A percentile compares a stretch with the other conserved stretches of the same genome.
These are phyloP conservation scores for Cyathus striatus DNA, from an alignment of 768 basidiomycete genomes.

Conservation along the genomic window DNA sequence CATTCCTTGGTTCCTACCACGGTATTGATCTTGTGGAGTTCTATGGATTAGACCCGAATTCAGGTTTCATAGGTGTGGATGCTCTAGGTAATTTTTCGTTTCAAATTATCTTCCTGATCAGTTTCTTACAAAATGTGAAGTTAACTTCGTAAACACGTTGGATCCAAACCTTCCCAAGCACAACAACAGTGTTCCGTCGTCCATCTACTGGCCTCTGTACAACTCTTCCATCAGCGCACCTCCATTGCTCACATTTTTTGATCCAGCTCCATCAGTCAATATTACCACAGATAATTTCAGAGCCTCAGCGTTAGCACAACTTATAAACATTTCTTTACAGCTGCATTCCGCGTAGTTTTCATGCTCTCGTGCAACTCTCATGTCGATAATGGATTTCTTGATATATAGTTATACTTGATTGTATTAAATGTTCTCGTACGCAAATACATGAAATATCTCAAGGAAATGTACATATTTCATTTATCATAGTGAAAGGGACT, in stretches of 20 bases:
- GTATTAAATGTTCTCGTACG: no score
- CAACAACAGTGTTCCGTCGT: slow-evolving; percentile 4
- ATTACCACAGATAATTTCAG: slow-evolving; percentile 9
- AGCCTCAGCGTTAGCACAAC: no score
- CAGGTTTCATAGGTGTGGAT: neutral
- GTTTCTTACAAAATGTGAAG: neutral
- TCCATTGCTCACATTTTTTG: slow-evolving; percentile 10
- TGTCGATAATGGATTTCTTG: no score
- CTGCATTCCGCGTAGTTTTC: no score
- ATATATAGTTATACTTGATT: no score
- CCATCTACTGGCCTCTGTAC: slow-evolving; percentile 3
- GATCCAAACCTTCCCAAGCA: slow-evolving; percentile 3
- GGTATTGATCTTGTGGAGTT: neutral
- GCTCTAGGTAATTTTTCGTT: neutral
- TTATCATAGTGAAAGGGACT: no score
- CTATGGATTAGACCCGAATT: neutral
- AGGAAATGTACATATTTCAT: no score
- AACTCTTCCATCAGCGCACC: slow-evolving; percentile 2
- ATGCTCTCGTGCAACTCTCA: no score
- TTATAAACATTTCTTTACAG: no score
- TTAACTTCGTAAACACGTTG: slow-evolving; percentile 8
- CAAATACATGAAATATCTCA: no score
- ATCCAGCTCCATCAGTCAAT: slow-evolving; percentile 6
- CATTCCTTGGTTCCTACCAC: slow-evolving; percentile 12
- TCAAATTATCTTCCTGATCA: neutral